phyloP scores from a whole-genome alignment of 2,329 filamentous ascomycete species.

The Fusarium secorum region DNA sequence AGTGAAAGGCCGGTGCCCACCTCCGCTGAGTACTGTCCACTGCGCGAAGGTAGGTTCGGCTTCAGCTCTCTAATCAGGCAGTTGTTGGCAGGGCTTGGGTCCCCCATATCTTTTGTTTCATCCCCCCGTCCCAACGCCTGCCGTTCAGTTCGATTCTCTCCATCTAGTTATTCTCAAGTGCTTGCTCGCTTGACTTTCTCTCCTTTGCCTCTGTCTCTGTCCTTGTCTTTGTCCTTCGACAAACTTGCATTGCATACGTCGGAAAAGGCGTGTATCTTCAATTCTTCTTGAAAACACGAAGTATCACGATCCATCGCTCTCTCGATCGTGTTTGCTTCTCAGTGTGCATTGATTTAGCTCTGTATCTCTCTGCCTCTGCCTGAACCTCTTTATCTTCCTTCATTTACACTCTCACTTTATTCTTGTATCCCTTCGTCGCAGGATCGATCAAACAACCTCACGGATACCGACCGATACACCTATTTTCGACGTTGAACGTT shows the following conservation, averaged over 20 bases:
- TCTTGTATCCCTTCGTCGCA: constrained; percentile 39
- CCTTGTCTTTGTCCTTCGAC: constrained; percentile 28
- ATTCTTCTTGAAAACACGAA: constrained; percentile 27
- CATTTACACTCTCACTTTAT: constrained; percentile 9
- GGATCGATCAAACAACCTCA: constrained; percentile 38
- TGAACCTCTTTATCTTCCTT: constrained; percentile 11
- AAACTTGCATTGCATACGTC: constrained; percentile 20
- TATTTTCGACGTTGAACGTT: constrained; percentile 45
- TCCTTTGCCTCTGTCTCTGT: constrained; percentile 28
- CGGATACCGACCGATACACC: constrained; percentile 37
- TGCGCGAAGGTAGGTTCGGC: not conserved
- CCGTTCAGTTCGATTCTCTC: constrained; percentile 11
- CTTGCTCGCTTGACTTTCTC: constrained; percentile 23
- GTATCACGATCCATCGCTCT: constrained; percentile 31
- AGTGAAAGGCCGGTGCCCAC: constrained; percentile 1
- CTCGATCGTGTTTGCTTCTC: constrained; percentile 31
- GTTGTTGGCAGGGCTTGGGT: not conserved
- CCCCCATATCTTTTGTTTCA: constrained; percentile 43
- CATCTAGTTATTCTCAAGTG: constrained; percentile 19
- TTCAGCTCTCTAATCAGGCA: constrained; percentile 10
- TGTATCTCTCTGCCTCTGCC: constrained; percentile 13
- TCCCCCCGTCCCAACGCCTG: constrained; percentile 35
- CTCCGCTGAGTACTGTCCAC: not conserved
- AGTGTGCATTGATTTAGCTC: constrained; percentile 19
- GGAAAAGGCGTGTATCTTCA: constrained; percentile 38